Evolutionary conservation across 176 grass and related monocot genomes (phyloP), one percentile per base, ranked within the genome.

Genomic region (Alloteropsis semialata): DNA sequence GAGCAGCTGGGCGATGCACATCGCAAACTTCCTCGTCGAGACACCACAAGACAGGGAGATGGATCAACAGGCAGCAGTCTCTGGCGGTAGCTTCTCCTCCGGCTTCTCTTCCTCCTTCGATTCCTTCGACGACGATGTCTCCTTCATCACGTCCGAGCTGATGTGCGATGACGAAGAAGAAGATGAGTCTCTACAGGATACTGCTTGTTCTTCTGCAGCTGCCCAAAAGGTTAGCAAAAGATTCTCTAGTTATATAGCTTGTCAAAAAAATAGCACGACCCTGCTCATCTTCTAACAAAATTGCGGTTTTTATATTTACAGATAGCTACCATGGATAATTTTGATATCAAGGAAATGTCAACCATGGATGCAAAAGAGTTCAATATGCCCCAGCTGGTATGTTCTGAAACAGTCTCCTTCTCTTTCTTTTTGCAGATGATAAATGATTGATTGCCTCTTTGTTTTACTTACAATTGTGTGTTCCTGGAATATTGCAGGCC

Each of bases 141-240:
- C 87, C 51, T 81, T 83, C 72, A 69, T 89, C 88, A 78, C 84
- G 6, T 81, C 84, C 7, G 86, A 92, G 58, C 48, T 81, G 42
- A 94, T 84, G 77, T 88, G 68, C 24, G 77, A 75, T 5, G 82
- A 72, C 5, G 61, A 59, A 0, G 73, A 81, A 0, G 61, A 74
- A 0, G 92, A 94, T 8, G 87, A 89, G 18, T 89, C 86, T 19
- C 57, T 94, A 17, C 87, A 79, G 81, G 92, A 94, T 72, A 94
- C 92, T 17, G 92, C 92, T 12, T 87, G 75, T 82, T 94, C 92
- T 44, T 86, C 83, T 37, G 71, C 85, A 6, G 81, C 82, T 79
- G 15, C 10, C 19, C 59, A 77, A 68, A 87, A 94, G 89, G 92
- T 94, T 75, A 30, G 65, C 8, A 36, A 57, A 61, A 77, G 10